A percentile compares a stretch with the other conserved stretches of the same genome.
phyloP scores from a whole-genome alignment of 495 filamentous ascomycete genomes.

The Xylaria scruposa region DNA sequence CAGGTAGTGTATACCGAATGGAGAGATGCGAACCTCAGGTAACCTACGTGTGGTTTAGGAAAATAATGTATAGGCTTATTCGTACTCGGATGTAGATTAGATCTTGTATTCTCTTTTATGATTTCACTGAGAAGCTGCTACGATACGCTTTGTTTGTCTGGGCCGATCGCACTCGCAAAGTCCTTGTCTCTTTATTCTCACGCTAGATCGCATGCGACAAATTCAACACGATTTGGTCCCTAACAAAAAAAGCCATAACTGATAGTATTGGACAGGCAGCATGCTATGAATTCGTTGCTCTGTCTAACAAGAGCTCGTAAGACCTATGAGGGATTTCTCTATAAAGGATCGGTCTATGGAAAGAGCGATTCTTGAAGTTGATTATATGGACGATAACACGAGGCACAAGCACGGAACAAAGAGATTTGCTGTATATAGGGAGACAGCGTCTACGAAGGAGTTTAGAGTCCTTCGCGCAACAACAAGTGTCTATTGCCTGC shows the following conservation, averaged over 20 bases:
- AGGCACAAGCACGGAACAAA: no score
- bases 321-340: neutral
- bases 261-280: neutral
- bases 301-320: neutral
- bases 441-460: no score
- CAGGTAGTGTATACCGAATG: neutral
- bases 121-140: neutral
- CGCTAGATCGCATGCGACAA: neutral
- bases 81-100: neutral
- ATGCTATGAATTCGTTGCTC: neutral
- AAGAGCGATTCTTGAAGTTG: neutral
- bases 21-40: neutral
- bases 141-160: neutral
- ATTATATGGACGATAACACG: neutral
- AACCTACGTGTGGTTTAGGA: neutral
- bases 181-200: neutral
- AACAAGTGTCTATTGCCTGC: no score
- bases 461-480: no score
- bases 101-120: neutral
- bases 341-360: neutral
- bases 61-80: neutral
- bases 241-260: neutral
- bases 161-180: neutral
- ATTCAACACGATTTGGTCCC: neutral
- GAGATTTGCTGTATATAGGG: no score